Base-by-base conservation (phyloP, 495 filamentous ascomycete species). In the Xylaria cubensis region DNA sequence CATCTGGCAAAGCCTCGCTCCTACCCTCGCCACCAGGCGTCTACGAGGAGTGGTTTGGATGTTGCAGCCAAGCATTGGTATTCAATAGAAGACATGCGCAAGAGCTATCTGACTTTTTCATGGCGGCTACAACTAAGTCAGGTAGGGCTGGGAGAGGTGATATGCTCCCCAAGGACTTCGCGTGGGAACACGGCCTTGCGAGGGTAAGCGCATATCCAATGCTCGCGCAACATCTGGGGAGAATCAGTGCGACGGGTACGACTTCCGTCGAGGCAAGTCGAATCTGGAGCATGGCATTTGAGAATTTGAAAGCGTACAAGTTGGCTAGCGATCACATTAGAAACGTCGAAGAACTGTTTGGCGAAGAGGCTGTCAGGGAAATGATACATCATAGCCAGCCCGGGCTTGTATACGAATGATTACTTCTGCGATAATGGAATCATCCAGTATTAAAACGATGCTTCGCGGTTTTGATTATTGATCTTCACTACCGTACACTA, bases 31-130 rank as follows among this genome's bases (percentile, higher is more conserved):
- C 75, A 1, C 80, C 77, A 2, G 82, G 84, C 12, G 77, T 86
- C 3, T 74, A 80, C 59, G 80, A 84, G 76, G 82, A 83, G 55
- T 73, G 74, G 32, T 76, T 74, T 26, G 84, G 83, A 4, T 87
- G 84, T 64, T 87, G 85, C 67, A 82, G 81, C 21, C 84, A 86
- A 67, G 85, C 81, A 4, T 64, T 86, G 44, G 73, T 86, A 5
- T 87, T 84, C 42, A 82, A 84, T 26, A 74, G 80, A 21, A 72
- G 73, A 17, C 81, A 82, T 39, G 77, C 82, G n/a, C 74, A 66
- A 41, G 76, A 44, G 15, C 65, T 84, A 8, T 74, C 77, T 26
- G 39, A 73, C 17, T 78, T 74, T 56, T 75, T 84, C 64, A 74
- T 68, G 67, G 53, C 58, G 10, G 76, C 75, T 29, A 71, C 77